Evolutionary conservation across 805 yeast genomes (phyloP), one percentile per base, ranked within the genome.

Genomic region (Candida hungchunana): DNA sequence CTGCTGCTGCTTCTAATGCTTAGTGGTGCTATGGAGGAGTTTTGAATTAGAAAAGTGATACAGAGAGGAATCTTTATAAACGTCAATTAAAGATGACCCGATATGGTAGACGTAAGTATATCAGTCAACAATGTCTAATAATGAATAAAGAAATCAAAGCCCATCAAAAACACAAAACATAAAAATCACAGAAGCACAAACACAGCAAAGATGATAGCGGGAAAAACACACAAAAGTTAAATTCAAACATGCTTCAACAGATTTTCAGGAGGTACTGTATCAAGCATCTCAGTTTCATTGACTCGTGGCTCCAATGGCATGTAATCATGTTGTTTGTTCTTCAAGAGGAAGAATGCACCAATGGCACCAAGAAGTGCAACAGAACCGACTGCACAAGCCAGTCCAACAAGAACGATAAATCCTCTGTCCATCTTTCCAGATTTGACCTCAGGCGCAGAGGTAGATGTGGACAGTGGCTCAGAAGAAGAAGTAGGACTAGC

Each of bases 401-500:
- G 65, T 0, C 83, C 76, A 29, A 82, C 72, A 19, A 84, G 69
- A 4, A 80, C 87, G 19, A 82, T 79, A 48, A 71, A 79, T 0
- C 93, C 89, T 15, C 74, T 58, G 20, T 57, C 60, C 40, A 58
- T 56, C 42, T 59, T 55, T 21, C 53, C 49, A 22, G 44, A 39
- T 9, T 29, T 42, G 26, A 26, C 30, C 31, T 18, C 26, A 12
- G 34, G 17, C 7, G 51, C 7, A 1, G 53, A 33, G 5, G 48
- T 19, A 2, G 58, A 9, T 2, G 48, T 34, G 17, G 44, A 22
- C 9, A 37, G 16, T 7, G 56, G 27, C 14, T 59, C n/a, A 7
- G 42, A 4, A 4, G 43, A 17, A 7, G 54, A 18, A 1, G 58
- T 29, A 6, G 40, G 22, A 6, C 51, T 27, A 12, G 58, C 31